Percentiles rank a stretch among this genome's conserved stretches.
Evolutionary conservation across 441 rosid species (phyloP).

Genomic region (Codiaeum variegatum): DNA sequence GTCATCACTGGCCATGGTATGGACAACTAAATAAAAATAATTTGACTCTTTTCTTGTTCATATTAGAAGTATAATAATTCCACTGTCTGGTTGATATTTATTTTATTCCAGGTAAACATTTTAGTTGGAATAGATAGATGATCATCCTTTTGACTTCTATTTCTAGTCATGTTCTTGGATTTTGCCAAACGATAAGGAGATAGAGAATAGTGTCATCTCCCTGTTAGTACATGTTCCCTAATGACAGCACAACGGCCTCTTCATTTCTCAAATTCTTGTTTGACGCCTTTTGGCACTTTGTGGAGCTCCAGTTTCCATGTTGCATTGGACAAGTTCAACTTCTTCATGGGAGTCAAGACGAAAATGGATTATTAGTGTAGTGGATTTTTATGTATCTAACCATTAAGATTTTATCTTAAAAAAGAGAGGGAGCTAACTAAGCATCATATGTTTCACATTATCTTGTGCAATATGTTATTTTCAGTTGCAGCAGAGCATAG

Average conservation of each 20-base stretch:
- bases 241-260: not conserved
- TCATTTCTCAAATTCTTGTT: not conserved
- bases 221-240: not conserved
- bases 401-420: not conserved
- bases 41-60: slow-evolving; percentile 15
- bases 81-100: slow-evolving; percentile 5
- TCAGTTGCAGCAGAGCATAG: not conserved
- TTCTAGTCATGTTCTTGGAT: not conserved
- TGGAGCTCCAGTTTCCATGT: not conserved
- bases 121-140: not conserved
- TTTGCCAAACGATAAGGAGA: not conserved
- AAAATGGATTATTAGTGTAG: not conserved
- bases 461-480: not conserved
- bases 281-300: not conserved
- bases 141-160: not conserved
- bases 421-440: not conserved
- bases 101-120: not conserved
- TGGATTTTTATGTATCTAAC: not conserved
- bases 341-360: not conserved
- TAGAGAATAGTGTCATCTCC: not conserved
- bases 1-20: slow-evolving; percentile 51
- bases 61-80: not conserved
- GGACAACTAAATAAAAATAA: slow-evolving; percentile 13
- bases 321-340: not conserved
- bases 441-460: not conserved